A percentile compares a stretch with the other conserved stretches of the same genome.
phyloP scores from a whole-genome alignment of 805 yeast species.

The Zygosaccharomyces lentus region DNA sequence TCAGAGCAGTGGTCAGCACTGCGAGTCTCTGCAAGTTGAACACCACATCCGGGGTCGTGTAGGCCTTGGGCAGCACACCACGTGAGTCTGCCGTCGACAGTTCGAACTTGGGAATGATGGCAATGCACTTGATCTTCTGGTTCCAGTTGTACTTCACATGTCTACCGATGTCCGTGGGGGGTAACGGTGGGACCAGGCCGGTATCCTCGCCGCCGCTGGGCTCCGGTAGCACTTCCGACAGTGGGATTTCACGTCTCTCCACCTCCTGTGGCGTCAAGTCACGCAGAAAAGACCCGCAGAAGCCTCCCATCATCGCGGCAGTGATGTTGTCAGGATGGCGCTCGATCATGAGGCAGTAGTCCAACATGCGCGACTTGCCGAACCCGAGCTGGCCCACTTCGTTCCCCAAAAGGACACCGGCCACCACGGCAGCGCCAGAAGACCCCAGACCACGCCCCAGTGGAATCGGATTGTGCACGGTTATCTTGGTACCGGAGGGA shows the following conservation, averaged over 20 bases:
- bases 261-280: slow-evolving; percentile 70
- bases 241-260: slow-evolving; percentile 74
- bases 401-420: slow-evolving; percentile 88
- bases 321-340: slow-evolving; percentile 98
- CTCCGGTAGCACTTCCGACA: slow-evolving; percentile 77
- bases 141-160: slow-evolving; percentile 85
- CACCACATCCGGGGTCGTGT: slow-evolving; percentile 75
- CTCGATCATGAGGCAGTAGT: slow-evolving; percentile 94
- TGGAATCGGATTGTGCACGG: slow-evolving; percentile 87
- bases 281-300: slow-evolving; percentile 90
- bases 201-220: slow-evolving; percentile 68
- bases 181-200: slow-evolving; percentile 68
- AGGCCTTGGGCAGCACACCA: slow-evolving; percentile 79
- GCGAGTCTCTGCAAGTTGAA: slow-evolving; percentile 93
- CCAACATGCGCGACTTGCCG: slow-evolving; percentile 77
- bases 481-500: slow-evolving; percentile 78
- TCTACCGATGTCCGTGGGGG: slow-evolving; percentile 84
- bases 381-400: slow-evolving; percentile 73
- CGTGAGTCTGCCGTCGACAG: slow-evolving; percentile 89
- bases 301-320: slow-evolving; percentile 99
- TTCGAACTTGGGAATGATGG: slow-evolving; percentile 91
- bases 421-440: slow-evolving; percentile 97
- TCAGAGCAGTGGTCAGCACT: slow-evolving; percentile 84
- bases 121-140: slow-evolving; percentile 75
- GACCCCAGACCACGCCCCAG: slow-evolving; percentile 97